Conservation (phyloP, 1,284 basidiomycete species). For the Leccinum angustisporum region DNA sequence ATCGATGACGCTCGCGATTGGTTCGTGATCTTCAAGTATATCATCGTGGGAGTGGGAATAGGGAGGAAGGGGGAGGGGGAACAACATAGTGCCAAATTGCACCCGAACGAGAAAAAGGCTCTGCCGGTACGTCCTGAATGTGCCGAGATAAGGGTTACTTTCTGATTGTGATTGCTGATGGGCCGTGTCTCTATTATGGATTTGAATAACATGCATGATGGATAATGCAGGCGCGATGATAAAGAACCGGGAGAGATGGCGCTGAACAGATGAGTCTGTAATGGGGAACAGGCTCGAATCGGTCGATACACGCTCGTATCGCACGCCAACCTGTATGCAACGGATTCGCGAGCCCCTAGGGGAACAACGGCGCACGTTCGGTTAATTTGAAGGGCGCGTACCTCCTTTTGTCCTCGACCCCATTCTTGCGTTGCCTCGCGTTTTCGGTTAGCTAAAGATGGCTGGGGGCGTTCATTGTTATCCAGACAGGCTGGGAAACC, state of each 20-base stretch:
- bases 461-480: neutral
- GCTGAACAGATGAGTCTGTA: neutral
- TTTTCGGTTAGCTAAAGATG: neutral
- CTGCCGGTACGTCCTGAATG: conserved; percentile 2
- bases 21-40: neutral
- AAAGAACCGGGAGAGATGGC: neutral
- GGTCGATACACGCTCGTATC: neutral
- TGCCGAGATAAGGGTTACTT: conserved; percentile 18
- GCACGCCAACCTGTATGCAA: neutral
- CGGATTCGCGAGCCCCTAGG: neutral
- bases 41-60: conserved; percentile 18
- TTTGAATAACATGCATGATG: neutral
- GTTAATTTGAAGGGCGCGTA: neutral
- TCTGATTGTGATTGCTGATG: conserved; percentile 4
- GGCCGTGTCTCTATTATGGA: neutral
- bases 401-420: neutral
- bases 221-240: neutral
- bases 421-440: neutral
- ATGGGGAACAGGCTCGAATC: neutral
- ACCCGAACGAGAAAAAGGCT: conserved; percentile 9
- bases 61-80: neutral
- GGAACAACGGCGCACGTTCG: neutral
- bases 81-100: conserved; percentile 14
- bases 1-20: conserved; percentile 20
- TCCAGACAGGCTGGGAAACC: neutral